phyloP scores from a whole-genome alignment of 2,329 filamentous ascomycete genomes.

The Phyllosticta ampelicida region DNA sequence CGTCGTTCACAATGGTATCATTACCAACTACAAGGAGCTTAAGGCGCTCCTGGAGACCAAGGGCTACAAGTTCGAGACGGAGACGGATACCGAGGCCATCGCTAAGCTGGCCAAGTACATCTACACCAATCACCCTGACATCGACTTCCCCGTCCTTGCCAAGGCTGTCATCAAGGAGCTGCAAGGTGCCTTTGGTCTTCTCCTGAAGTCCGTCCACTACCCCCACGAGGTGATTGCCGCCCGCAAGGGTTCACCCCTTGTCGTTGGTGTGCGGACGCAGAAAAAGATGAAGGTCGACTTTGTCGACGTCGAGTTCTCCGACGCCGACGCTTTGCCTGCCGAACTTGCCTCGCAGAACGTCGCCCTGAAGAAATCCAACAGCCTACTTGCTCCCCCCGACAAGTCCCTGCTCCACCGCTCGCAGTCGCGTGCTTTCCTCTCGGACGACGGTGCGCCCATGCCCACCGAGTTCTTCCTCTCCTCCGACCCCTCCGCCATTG shows the following conservation, averaged over 20 bases:
- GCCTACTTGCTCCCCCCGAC: slow-evolving; percentile 72
- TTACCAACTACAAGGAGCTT: slow-evolving; percentile 99
- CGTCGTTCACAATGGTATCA: slow-evolving; percentile 99
- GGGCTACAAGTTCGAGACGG: slow-evolving; percentile 97
- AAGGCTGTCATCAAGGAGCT: slow-evolving; percentile 98
- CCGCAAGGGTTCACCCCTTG: slow-evolving; percentile 94
- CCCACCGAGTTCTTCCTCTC: slow-evolving; percentile 99
- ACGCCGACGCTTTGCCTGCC: slow-evolving; percentile 71
- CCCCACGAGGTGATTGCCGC: slow-evolving; percentile 96
- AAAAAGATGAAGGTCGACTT: slow-evolving; percentile 99
- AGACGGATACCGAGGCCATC: slow-evolving; percentile 98
- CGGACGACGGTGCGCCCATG: slow-evolving; percentile 94
- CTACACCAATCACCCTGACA: slow-evolving; percentile 84
- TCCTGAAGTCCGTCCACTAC: slow-evolving; percentile 98
- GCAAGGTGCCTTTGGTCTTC: slow-evolving; percentile 90
- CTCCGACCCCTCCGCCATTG: slow-evolving; percentile 93
- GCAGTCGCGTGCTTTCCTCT: slow-evolving; percentile 97
- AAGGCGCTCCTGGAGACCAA: slow-evolving; percentile 87
- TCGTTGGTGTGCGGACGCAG: slow-evolving; percentile 92
- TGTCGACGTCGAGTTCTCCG: slow-evolving; percentile 94
- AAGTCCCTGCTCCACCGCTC: slow-evolving; percentile 98
- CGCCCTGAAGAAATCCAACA: slow-evolving; percentile 71
- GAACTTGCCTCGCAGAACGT: slow-evolving; percentile 95
- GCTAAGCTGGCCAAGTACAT: slow-evolving; percentile 98
- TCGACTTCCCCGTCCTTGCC: slow-evolving; percentile 91